Conservation (phyloP, 805 yeast species). For the Helenozyma baotianmanensis region DNA sequence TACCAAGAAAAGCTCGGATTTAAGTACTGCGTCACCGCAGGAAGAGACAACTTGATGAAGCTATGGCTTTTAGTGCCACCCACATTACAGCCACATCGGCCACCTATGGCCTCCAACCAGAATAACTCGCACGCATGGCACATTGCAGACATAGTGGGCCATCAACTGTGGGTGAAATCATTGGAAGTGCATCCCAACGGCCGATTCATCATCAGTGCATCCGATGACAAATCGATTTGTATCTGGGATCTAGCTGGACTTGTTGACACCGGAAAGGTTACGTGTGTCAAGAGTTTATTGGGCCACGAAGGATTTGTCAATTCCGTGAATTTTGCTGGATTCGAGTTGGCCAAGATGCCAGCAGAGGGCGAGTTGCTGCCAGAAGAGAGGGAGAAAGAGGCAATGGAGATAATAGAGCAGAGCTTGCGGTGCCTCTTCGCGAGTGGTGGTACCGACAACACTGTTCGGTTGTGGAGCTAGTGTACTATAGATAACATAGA, state of each 20-base stretch:
- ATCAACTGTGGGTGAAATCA: constrained; percentile 81
- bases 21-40: constrained; percentile 72
- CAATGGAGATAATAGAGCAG: constrained; percentile 31
- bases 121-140: constrained; percentile 58
- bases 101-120: constrained; percentile 48
- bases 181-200: constrained; percentile 74
- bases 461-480: constrained; percentile 52
- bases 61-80: constrained; percentile 80
- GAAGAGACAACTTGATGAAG: constrained; percentile 70
- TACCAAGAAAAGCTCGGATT: constrained; percentile 43
- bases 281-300: constrained; percentile 42
- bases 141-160: constrained; percentile 61
- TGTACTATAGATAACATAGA: not conserved
- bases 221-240: constrained; percentile 74
- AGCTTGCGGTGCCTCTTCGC: constrained; percentile 59
- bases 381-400: constrained; percentile 17
- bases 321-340: constrained; percentile 51
- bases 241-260: constrained; percentile 65
- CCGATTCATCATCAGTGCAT: constrained; percentile 58
- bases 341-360: constrained; percentile 16
- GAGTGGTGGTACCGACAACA: constrained; percentile 60
- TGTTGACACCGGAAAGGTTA: constrained; percentile 38
- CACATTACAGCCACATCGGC: constrained; percentile 46
- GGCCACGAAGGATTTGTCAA: constrained; percentile 79
- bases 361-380: constrained; percentile 9